These are phyloP conservation scores for Babesia ovata DNA, from an alignment of 169 alveolate genomes.

Conservation along the genomic window DNA sequence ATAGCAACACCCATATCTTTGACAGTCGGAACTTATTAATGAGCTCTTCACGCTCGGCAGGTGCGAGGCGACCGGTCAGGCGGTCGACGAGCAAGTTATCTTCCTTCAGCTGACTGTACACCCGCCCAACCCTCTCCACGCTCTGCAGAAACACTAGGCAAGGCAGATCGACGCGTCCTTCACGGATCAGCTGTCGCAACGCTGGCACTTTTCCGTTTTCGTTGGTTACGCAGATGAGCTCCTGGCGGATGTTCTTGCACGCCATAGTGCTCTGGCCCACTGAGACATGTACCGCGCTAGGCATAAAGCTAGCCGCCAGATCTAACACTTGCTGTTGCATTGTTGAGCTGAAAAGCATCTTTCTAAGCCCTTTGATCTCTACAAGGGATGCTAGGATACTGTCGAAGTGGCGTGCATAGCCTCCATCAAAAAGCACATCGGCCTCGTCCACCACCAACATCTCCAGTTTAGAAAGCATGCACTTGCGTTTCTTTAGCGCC, in stretches of 20 bases:
- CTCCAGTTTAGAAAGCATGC: constrained; percentile 84
- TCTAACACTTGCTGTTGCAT: constrained; percentile 54
- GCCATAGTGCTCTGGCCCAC: constrained; percentile 60
- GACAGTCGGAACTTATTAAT: constrained; percentile 69
- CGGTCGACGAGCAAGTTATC: constrained; percentile 54
- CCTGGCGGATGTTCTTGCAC: constrained; percentile 74
- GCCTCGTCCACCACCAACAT: constrained; percentile 97
- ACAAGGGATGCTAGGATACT: constrained; percentile 22
- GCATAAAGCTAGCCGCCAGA: constrained; percentile 45
- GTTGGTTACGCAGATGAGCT: constrained; percentile 76
- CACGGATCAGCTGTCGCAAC: constrained; percentile 71
- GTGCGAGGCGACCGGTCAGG: constrained; percentile 34
- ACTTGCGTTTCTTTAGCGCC: constrained; percentile 40
- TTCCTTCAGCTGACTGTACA: constrained; percentile 46
- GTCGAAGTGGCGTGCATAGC: constrained; percentile 57
- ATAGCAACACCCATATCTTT: constrained; percentile 90
- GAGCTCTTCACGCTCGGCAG: constrained; percentile 66
- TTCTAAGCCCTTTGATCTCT: constrained; percentile 8
- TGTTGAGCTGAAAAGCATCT: constrained; percentile 60
- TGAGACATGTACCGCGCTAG: constrained; percentile 42
- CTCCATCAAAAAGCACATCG: constrained; percentile 90
- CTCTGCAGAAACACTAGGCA: constrained; percentile 68
- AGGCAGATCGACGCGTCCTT: constrained; percentile 74
- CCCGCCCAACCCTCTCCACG: constrained; percentile 53
- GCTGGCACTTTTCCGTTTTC: constrained; percentile 71